These are phyloP conservation scores for Golubevia sp. DNA, from an alignment of 1,284 basidiomycete species.

Conservation along the genomic window DNA sequence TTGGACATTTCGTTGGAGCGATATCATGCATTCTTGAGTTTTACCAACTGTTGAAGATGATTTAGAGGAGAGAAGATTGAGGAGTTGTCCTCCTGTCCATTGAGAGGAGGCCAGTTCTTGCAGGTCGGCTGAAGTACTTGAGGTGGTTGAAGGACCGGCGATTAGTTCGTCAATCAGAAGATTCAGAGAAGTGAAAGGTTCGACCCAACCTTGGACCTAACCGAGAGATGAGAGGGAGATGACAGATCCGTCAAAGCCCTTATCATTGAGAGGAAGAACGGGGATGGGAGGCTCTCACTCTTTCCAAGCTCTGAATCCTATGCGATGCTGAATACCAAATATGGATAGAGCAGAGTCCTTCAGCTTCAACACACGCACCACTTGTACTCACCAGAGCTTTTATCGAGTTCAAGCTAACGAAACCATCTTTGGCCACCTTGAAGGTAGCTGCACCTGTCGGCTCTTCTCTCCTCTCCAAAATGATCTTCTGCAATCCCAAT, in stretches of 20 bases:
- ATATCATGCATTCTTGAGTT: constrained; percentile 21
- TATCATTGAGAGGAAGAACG: constrained; percentile 13
- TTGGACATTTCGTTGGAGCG: constrained; percentile 24
- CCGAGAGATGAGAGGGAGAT: background rate
- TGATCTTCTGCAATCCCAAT: constrained; percentile 19
- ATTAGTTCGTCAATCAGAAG: background rate
- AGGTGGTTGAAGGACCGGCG: background rate
- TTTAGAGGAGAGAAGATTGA: constrained; percentile 26
- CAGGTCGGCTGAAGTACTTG: background rate
- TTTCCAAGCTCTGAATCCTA: constrained; percentile 18
- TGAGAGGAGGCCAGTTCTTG: background rate
- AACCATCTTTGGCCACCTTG: constrained; percentile 18
- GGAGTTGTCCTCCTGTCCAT: constrained; percentile 36
- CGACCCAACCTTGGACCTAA: background rate
- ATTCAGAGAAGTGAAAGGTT: background rate
- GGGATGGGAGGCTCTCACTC: constrained; percentile 1
- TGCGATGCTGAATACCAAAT: constrained; percentile 21
- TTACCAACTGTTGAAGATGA: constrained; percentile 24
- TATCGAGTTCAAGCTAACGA: constrained; percentile 31
- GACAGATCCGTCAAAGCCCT: constrained; percentile 5
- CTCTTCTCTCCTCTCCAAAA: constrained; percentile 11
- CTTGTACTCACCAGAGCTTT: constrained; percentile 10
- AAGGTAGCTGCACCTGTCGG: no score
- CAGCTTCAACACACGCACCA: constrained; percentile 20
- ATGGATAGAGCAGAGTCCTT: constrained; percentile 31